Evolutionary conservation across 2,329 filamentous ascomycete genomes (phyloP).

Genomic region (Esteya vermicola): DNA sequence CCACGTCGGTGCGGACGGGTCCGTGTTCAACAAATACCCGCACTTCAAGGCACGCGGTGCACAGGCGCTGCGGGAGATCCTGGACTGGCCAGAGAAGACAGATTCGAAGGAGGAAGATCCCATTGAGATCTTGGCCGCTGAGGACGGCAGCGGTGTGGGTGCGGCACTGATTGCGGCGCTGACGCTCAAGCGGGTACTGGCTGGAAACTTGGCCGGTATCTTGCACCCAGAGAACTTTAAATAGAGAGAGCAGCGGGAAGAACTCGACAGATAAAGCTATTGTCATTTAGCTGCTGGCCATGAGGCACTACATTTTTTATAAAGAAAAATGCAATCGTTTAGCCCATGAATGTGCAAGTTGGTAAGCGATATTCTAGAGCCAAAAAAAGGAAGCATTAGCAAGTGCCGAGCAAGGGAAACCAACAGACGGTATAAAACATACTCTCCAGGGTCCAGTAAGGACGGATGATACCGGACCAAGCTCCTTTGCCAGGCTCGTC

Average conservation of each 20-base stretch:
- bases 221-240: constrained; percentile 50
- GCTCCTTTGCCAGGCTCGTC: constrained; percentile 54
- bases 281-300: no score
- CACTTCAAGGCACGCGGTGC: constrained; percentile 93
- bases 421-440: constrained; percentile 18
- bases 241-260: no score
- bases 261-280: no score
- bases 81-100: constrained; percentile 75
- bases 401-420: constrained; percentile 5
- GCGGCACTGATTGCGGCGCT: constrained; percentile 80
- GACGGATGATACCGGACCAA: constrained; percentile 77
- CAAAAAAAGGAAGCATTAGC: constrained; percentile 12
- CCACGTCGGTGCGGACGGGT: constrained; percentile 93
- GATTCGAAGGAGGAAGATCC: constrained; percentile 65
- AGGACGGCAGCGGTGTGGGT: constrained; percentile 95
- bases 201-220: constrained; percentile 49
- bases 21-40: constrained; percentile 98
- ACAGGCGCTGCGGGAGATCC: constrained; percentile 79
- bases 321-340: constrained; percentile 10
- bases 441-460: constrained; percentile 80
- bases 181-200: constrained; percentile 49
- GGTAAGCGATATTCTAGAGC: constrained; percentile 54
- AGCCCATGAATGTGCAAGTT: constrained; percentile 59
- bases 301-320: no score
- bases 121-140: constrained; percentile 73